Evolutionary conservation across 495 filamentous ascomycete species (phyloP).

Genomic region (Podospora pseudocomata): DNA sequence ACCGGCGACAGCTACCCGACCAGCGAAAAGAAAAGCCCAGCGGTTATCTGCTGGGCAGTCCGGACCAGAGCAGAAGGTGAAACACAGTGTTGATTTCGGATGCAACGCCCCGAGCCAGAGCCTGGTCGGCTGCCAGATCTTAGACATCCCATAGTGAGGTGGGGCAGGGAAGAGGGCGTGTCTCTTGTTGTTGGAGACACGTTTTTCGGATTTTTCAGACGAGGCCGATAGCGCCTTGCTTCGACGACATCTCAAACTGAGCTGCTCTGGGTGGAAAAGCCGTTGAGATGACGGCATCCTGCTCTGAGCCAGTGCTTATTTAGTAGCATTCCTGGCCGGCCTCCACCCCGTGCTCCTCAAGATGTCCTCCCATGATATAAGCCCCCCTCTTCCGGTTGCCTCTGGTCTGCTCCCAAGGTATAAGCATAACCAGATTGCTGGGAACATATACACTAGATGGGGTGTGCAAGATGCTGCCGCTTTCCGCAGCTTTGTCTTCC

Average conservation of each 20-base stretch:
- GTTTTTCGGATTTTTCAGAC: too few species aligned
- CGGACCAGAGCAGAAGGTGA: slow-evolving; percentile 16
- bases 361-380: background rate
- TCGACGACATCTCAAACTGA: background rate
- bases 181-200: background rate
- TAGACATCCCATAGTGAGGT: slow-evolving; percentile 26
- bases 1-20: too few species aligned
- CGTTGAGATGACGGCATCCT: slow-evolving; percentile 3
- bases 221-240: too few species aligned
- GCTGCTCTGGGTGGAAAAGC: background rate
- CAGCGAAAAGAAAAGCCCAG: slow-evolving; percentile 3
- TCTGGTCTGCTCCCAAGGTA: background rate
- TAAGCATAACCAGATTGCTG: slow-evolving; percentile 29
- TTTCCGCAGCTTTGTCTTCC: slow-evolving; percentile 21
- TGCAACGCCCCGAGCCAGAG: slow-evolving; percentile 13
- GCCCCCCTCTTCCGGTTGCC: background rate
- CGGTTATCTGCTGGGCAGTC: background rate
- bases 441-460: slow-evolving; percentile 10
- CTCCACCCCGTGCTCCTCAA: background rate
- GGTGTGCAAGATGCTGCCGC: slow-evolving; percentile 28
- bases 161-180: slow-evolving; percentile 11
- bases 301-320: background rate
- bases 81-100: slow-evolving; percentile 15
- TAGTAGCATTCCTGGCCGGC: background rate
- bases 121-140: slow-evolving; percentile 31